Evolutionary conservation across 768 basidiomycete species (phyloP).

Genomic region (Agrocybe pediades): DNA sequence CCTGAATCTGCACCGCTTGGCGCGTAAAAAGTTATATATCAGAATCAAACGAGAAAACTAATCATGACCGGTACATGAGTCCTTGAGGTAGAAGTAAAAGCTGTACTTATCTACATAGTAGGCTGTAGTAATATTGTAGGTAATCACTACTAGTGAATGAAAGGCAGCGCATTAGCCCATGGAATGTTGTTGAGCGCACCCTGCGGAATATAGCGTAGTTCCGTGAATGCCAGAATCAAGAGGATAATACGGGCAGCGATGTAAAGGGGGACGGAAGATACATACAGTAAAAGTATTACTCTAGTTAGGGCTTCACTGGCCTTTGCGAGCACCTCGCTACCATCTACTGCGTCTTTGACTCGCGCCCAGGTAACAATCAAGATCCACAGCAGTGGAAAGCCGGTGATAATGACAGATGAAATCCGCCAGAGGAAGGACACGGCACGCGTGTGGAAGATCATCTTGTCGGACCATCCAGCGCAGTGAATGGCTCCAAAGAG

Average conservation of each 20-base stretch:
- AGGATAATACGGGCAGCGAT: not conserved
- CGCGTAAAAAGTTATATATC: too few relatives aligned
- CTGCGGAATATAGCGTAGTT: not conserved
- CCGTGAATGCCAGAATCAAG: not conserved
- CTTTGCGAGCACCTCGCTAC: not conserved
- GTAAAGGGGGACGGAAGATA: not conserved
- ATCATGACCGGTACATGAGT: too few relatives aligned
- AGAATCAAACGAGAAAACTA: too few relatives aligned
- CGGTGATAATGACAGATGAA: not conserved
- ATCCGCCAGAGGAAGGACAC: conserved; percentile 1
- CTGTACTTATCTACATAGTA: too few relatives aligned
- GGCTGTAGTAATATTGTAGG: too few relatives aligned
- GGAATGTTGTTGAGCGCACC: too few relatives aligned
- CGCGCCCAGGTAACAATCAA: not conserved
- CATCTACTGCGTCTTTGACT: not conserved
- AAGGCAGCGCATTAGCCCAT: too few relatives aligned
- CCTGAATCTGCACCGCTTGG: too few relatives aligned
- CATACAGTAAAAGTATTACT: not conserved
- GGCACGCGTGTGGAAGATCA: not conserved
- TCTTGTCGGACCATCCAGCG: conserved; percentile 1
- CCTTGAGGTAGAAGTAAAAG: too few relatives aligned
- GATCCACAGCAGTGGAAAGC: not conserved
- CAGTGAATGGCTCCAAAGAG: conserved; percentile 11
- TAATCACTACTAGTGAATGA: too few relatives aligned
- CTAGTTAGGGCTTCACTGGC: not conserved